Conservation (phyloP, 2,329 filamentous ascomycete genomes). For the Verticillium tricorpus region DNA sequence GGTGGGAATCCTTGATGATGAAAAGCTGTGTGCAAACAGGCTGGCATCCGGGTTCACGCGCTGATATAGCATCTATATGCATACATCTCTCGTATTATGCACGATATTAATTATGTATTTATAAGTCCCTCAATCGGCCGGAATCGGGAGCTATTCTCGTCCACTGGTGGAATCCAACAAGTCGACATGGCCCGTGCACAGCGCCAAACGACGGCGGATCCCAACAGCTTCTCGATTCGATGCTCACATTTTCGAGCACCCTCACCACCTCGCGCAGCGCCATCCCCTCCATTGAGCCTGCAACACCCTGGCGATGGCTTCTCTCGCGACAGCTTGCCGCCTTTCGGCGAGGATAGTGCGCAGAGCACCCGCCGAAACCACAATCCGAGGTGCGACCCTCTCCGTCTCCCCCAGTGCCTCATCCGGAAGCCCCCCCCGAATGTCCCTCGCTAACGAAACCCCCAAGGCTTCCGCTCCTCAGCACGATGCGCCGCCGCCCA, state of each 20-base stretch:
- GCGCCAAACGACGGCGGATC: conserved; percentile 22
- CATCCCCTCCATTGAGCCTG: conserved; percentile 16
- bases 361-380: conserved; percentile 48
- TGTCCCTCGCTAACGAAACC: conserved; percentile 5
- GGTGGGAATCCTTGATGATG: too few relatives aligned
- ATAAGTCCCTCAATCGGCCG: neutral
- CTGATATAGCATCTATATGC: too few relatives aligned
- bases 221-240: conserved; percentile 26
- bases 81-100: too few relatives aligned
- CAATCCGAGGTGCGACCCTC: conserved; percentile 47
- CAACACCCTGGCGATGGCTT: conserved; percentile 50
- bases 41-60: too few relatives aligned
- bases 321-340: conserved; percentile 60
- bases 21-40: too few relatives aligned
- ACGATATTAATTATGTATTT: neutral
- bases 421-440: conserved; percentile 1
- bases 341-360: conserved; percentile 57
- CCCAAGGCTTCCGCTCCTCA: conserved; percentile 59
- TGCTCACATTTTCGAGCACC: conserved; percentile 9
- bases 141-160: neutral
- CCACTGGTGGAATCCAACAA: neutral
- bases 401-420: conserved; percentile 7
- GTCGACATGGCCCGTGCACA: conserved; percentile 14
- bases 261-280: conserved; percentile 8
- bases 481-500: conserved; percentile 65